A percentile compares a stretch with the other conserved stretches of the same genome.
Conservation (phyloP, 139 green algal genomes). For the Coelastrella sp. region DNA sequence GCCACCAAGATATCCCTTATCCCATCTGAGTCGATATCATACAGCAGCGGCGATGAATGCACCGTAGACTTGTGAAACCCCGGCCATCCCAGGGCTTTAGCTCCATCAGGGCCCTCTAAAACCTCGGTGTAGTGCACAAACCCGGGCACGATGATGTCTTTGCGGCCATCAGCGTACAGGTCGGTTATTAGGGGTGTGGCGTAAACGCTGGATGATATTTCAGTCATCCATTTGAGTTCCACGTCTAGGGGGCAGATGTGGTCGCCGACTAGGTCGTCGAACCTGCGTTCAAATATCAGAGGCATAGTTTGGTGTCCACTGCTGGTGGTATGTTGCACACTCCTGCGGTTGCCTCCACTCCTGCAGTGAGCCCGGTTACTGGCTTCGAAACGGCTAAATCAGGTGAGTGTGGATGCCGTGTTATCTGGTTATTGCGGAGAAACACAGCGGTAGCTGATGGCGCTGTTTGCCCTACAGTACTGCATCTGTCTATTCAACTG, state of each 20-base stretch:
- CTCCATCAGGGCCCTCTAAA: constrained; percentile 81
- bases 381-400: no score
- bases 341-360: no score
- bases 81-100: constrained; percentile 81
- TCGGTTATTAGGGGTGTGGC: constrained; percentile 97
- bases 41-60: constrained; percentile 93
- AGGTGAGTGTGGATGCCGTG: no score
- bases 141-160: constrained; percentile 95
- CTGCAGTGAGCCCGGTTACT: no score
- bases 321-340: background rate
- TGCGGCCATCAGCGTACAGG: constrained; percentile 90
- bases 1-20: constrained; percentile 90
- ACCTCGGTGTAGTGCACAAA: constrained; percentile 97
- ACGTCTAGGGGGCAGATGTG: constrained; percentile 65
- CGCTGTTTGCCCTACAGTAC: background rate
- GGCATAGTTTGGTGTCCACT: background rate
- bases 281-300: background rate
- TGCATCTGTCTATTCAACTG: no score
- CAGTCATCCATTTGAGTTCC: constrained; percentile 91
- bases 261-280: constrained; percentile 20
- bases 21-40: constrained; percentile 93
- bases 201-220: constrained; percentile 90
- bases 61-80: constrained; percentile 87
- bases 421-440: no score
- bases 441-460: background rate